Conservation (phyloP, 2,329 filamentous ascomycete species). For the Ophioceras dolichostomum region DNA sequence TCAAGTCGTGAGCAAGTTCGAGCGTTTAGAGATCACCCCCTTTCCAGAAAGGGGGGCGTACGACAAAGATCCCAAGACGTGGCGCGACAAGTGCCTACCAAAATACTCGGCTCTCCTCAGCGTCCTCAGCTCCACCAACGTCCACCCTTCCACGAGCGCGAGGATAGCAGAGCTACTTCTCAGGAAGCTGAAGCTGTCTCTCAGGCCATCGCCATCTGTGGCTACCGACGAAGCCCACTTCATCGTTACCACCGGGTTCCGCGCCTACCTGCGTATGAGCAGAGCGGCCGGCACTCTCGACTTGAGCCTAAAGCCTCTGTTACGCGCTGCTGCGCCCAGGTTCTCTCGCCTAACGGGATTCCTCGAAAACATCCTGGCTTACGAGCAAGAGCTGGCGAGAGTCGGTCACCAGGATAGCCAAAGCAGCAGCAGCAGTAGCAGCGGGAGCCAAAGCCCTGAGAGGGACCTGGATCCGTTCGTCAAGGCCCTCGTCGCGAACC, state of each 20-base stretch:
- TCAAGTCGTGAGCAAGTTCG: conserved; percentile 59
- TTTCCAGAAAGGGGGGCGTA: conserved; percentile 53
- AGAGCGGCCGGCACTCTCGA: conserved; percentile 46
- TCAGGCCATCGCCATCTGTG: conserved; percentile 44
- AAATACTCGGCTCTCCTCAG: conserved; percentile 57
- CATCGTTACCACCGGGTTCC: conserved; percentile 63
- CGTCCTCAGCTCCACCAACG: conserved; percentile 46
- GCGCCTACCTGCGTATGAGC: conserved; percentile 56
- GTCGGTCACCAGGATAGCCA: conserved; percentile 12
- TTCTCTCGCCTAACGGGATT: conserved; percentile 57
- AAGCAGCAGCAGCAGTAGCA: conserved; percentile 19
- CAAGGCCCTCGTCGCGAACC: conserved; percentile 55
- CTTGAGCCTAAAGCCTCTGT: conserved; percentile 46
- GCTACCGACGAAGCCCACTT: conserved; percentile 55
- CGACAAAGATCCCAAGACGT: conserved; percentile 48
- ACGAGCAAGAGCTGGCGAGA: conserved; percentile 25
- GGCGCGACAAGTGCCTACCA: conserved; percentile 51
- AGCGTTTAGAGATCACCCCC: conserved; percentile 48
- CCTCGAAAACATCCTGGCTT: conserved; percentile 48
- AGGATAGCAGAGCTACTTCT: conserved; percentile 55
- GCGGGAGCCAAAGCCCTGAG: too few relatives aligned
- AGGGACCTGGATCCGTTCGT: conserved; percentile 49
- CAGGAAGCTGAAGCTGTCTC: conserved; percentile 51
- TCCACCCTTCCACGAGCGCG: conserved; percentile 54
- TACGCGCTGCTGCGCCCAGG: conserved; percentile 53